phyloP scores from a whole-genome alignment of 306 rosid species.

The Acacia melanoxylon region DNA sequence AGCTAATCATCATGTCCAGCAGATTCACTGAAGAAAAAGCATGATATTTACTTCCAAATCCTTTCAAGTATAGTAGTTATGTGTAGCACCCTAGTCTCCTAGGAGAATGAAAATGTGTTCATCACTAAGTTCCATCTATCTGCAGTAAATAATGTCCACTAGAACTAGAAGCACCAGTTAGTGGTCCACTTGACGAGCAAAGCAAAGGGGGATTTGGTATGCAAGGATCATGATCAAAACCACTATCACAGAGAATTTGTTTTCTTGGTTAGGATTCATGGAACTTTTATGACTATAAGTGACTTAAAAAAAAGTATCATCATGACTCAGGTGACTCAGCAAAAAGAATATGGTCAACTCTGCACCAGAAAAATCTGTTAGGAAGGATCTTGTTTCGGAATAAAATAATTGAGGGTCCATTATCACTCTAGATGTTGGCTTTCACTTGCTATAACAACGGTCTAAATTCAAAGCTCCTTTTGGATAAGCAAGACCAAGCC shows the following conservation, averaged over 20 bases:
- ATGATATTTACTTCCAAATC: neutral
- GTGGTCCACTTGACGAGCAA: neutral
- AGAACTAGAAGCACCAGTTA: slow-evolving; percentile 18
- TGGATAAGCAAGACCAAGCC: slow-evolving; percentile 38
- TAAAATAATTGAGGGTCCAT: slow-evolving; percentile 40
- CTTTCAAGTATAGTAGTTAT: neutral
- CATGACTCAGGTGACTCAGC: neutral
- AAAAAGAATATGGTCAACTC: slow-evolving; percentile 14
- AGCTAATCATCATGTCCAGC: neutral
- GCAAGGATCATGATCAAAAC: slow-evolving; percentile 20
- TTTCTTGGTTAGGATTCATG: neutral
- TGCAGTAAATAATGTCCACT: neutral
- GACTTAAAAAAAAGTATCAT: neutral
- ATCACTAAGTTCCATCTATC: neutral
- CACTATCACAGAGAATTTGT: neutral
- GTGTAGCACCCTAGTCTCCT: neutral
- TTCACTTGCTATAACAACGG: slow-evolving; percentile 39
- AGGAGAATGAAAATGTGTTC: neutral
- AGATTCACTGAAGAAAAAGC: neutral
- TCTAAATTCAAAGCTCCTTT: slow-evolving; percentile 72
- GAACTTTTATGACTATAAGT: neutral
- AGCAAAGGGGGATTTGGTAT: neutral
- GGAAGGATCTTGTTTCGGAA: slow-evolving; percentile 26
- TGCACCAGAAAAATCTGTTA: slow-evolving; percentile 7
- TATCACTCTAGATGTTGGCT: slow-evolving; percentile 39